Conservation (phyloP, 495 filamentous ascomycete species). For the Lasiosphaeria hispida region DNA sequence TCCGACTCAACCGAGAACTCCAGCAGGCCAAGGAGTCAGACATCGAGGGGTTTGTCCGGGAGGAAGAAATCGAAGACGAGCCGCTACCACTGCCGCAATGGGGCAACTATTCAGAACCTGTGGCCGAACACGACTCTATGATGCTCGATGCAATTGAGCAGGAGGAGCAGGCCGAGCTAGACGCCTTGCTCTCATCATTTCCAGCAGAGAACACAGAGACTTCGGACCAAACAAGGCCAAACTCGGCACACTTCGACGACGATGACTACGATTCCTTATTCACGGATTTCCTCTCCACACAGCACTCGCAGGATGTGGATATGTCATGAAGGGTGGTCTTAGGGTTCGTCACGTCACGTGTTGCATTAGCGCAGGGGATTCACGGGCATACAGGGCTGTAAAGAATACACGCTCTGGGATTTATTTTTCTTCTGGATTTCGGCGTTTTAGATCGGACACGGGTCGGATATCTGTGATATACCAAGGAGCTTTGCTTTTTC, state of each 20-base stretch:
- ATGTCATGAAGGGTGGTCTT: conserved; percentile 24
- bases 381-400: too few relatives aligned
- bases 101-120: conserved; percentile 21
- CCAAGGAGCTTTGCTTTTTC: neutral
- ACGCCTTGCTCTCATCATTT: conserved; percentile 50
- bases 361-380: neutral
- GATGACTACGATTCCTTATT: conserved; percentile 62
- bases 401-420: neutral
- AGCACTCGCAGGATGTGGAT: conserved; percentile 28
- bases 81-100: conserved; percentile 22
- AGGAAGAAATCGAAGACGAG: conserved; percentile 47
- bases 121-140: conserved; percentile 37
- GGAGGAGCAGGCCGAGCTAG: conserved; percentile 57
- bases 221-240: neutral
- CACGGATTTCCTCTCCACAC: conserved; percentile 40
- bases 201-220: neutral
- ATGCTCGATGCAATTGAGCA: conserved; percentile 47
- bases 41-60: conserved; percentile 46
- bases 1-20: conserved; percentile 37
- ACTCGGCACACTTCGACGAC: conserved; percentile 43
- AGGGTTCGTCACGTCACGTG: too few relatives aligned
- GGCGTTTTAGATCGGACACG: neutral
- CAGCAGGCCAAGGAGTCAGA: conserved; percentile 46
- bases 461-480: conserved; percentile 1
- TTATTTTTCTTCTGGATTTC: neutral